Base-by-base conservation (phyloP, 306 rosid species). In the Vachellia collinsii region DNA sequence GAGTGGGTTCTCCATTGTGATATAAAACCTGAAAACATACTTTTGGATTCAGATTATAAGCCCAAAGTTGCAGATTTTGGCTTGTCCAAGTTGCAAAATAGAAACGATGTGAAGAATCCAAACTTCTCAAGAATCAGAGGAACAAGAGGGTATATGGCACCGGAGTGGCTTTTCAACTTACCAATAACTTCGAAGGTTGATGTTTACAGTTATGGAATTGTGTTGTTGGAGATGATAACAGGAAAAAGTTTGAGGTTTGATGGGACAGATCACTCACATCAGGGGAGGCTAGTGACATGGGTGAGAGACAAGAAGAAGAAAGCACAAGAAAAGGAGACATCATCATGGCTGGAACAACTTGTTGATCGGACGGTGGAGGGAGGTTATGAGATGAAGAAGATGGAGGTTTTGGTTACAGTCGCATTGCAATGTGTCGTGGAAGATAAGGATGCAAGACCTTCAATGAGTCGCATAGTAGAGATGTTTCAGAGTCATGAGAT, bases 161-260 rank as follows among this genome's bases (percentile, higher is more conserved):
- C 53, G 1, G 53, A 47, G 53, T 47, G 53, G 53, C 4, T 47
- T 88, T 65, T 29, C 9, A 88, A 85, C 46, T 51, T 72, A 12
- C 79, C 86, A 7, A 81, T 88, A 11, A 85, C 89, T 14, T 83
- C 91, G 13, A 88, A 85, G 62, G 89, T 83, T 36, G 91, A 88
- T 69, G 89, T 88, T 1, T 88, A 85, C 16, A 85, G 87, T 39
- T 83, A 81, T 34, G 88, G 88, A 11, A 69, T 85, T 47, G 53
- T 47, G 0, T 16, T 47, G 53, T 12, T 47, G 53, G 53, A 47
- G 53, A 11, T 47, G 53, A 50, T 87, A 54, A 85, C 85, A 0
- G 87, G 90, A 39, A 82, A 22, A 56, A 77, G 75, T 37, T 78
- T 81, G 13, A 25, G 1, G n/a, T 69, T 12, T 3, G 71, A 81